Conservation (phyloP, 257 asterid genomes). For the Solanum appendiculatum region DNA sequence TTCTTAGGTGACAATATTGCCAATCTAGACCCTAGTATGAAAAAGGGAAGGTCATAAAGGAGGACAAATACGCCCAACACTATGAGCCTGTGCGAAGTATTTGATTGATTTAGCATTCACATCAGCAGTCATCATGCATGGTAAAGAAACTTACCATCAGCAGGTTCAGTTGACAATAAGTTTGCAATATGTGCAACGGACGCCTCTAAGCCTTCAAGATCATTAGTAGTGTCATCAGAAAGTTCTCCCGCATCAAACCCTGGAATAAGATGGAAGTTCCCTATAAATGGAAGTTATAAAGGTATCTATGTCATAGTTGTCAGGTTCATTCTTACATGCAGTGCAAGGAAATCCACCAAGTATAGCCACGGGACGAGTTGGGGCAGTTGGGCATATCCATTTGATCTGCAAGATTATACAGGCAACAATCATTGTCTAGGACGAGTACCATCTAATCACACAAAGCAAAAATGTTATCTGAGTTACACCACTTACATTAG, state of each 20-base stretch:
- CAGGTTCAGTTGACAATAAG: slow-evolving; percentile 85
- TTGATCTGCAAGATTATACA: slow-evolving; percentile 90
- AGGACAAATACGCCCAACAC: neutral
- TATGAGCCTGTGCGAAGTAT: neutral
- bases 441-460: neutral
- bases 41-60: neutral
- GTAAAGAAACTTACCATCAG: slow-evolving; percentile 84
- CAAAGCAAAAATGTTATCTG: neutral
- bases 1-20: neutral
- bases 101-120: neutral
- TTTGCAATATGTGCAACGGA: slow-evolving; percentile 92
- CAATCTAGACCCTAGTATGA: neutral
- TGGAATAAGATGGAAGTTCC: slow-evolving; percentile 9
- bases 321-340: slow-evolving; percentile 56
- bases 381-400: slow-evolving; percentile 99
- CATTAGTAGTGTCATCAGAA: slow-evolving; percentile 82
- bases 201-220: slow-evolving; percentile 82
- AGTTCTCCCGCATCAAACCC: slow-evolving; percentile 97
- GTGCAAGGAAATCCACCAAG: slow-evolving; percentile 95
- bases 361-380: slow-evolving; percentile 84
- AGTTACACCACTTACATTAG: slow-evolving; percentile 51
- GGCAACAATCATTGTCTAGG: slow-evolving; percentile 3
- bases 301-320: slow-evolving; percentile 59
- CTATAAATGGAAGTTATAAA: neutral
- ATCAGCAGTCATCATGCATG: neutral